Evolutionary conservation across 306 rosid species (phyloP).

Genomic region (Medicago truncatula): DNA sequence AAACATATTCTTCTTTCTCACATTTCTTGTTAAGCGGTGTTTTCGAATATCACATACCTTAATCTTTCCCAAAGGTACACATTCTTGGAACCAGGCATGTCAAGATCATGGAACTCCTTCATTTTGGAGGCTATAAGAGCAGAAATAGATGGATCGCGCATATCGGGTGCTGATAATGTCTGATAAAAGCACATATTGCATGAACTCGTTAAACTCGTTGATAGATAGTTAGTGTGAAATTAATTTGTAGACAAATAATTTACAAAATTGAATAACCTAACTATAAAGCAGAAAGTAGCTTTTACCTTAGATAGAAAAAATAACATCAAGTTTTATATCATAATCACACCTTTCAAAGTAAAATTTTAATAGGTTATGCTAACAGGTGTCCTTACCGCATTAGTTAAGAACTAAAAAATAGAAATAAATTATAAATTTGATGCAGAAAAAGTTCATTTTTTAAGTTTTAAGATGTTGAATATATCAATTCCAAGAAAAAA

Average conservation of each 20-base stretch:
- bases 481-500: no score
- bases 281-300: not conserved
- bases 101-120: conserved; percentile 86
- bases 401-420: no score
- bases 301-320: not conserved
- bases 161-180: conserved; percentile 80
- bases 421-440: no score
- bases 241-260: not conserved
- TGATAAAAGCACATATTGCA: conserved; percentile 40
- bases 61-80: conserved; percentile 71
- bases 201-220: conserved; percentile 14
- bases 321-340: not conserved
- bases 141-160: conserved; percentile 70
- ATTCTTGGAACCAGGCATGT: conserved; percentile 72
- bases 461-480: no score
- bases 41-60: conserved; percentile 52
- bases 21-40: no score
- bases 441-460: no score
- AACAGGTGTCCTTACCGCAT: no score
- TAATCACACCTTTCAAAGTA: no score
- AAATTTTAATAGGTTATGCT: no score
- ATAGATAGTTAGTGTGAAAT: not conserved
- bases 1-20: not conserved
- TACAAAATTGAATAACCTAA: no score
- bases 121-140: conserved; percentile 72